phyloP scores from a whole-genome alignment of 768 basidiomycete species.

The Holtermanniella nyarrowii region DNA sequence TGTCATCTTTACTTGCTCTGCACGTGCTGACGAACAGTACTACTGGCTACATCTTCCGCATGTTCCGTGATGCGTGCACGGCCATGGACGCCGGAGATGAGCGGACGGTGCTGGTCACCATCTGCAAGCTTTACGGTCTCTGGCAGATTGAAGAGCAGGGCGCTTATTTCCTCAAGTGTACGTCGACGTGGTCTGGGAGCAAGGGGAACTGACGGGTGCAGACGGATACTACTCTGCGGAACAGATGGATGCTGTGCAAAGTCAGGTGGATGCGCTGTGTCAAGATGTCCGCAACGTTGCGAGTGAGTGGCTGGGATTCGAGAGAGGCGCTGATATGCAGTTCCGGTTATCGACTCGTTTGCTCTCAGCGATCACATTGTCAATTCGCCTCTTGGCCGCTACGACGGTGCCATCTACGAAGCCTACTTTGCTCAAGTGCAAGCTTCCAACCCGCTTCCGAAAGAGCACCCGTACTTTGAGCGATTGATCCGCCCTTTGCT shows the following conservation, averaged over 20 bases:
- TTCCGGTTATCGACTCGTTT: constrained; percentile 40
- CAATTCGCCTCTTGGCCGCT: constrained; percentile 45
- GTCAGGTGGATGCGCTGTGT: constrained; percentile 34
- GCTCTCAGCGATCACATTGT: constrained; percentile 40
- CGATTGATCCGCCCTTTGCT: constrained; percentile 45
- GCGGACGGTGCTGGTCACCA: constrained; percentile 33
- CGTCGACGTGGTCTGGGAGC: constrained; percentile 4
- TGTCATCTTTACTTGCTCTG: constrained; percentile 1
- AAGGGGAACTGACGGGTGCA: constrained; percentile 8
- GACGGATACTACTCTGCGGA: constrained; percentile 36
- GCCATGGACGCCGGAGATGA: constrained; percentile 37
- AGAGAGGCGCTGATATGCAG: constrained; percentile 4
- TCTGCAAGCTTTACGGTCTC: constrained; percentile 42
- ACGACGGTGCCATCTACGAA: constrained; percentile 44
- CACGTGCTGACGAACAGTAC: constrained; percentile 4
- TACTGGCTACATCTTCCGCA: constrained; percentile 41
- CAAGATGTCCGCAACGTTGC: constrained; percentile 30
- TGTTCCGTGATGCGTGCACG: constrained; percentile 39
- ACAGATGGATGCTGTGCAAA: constrained; percentile 37
- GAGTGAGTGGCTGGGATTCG: constrained; percentile 19
- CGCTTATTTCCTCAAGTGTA: constrained; percentile 44
- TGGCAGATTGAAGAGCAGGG: constrained; percentile 45
- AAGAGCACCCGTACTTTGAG: constrained; percentile 44
- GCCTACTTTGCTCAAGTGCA: constrained; percentile 44
- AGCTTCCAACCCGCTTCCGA: constrained; percentile 42